A percentile compares a stretch with the other conserved stretches of the same genome.
Conservation (phyloP, 352 stramenopile genomes). For the Phytophthora fragariaefolia region DNA sequence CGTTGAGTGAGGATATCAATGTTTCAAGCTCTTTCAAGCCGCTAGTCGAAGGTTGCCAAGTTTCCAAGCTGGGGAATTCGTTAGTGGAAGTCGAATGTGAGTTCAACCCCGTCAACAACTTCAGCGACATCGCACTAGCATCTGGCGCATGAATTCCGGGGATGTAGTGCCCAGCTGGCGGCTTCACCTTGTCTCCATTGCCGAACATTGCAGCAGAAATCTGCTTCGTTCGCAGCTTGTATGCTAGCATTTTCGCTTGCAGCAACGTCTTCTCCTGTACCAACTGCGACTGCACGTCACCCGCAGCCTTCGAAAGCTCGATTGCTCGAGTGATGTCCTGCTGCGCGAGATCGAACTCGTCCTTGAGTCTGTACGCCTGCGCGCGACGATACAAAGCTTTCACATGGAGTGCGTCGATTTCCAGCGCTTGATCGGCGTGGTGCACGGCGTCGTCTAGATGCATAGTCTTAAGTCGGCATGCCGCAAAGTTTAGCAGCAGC, state of each 20-base stretch:
- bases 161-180: neutral
- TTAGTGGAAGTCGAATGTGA: constrained; percentile 8
- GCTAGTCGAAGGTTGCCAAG: constrained; percentile 49
- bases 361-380: constrained; percentile 64
- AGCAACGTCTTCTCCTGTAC: constrained; percentile 67
- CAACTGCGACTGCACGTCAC: constrained; percentile 31
- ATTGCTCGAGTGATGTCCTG: constrained; percentile 56
- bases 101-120: constrained; percentile 33
- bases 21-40: constrained; percentile 49
- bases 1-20: constrained; percentile 31
- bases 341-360: constrained; percentile 71
- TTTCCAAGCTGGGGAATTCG: constrained; percentile 44
- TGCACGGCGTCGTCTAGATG: constrained; percentile 79
- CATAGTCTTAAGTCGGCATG: constrained; percentile 75
- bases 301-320: constrained; percentile 21
- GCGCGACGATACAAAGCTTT: constrained; percentile 79
- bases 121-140: constrained; percentile 34
- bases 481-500: constrained; percentile 78
- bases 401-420: constrained; percentile 57
- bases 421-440: constrained; percentile 61
- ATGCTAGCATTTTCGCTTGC: constrained; percentile 72
- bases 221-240: constrained; percentile 69
- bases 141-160: constrained; percentile 23
- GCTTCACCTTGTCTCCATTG: constrained; percentile 23
- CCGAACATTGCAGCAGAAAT: constrained; percentile 83